A percentile compares a stretch with the other conserved stretches of the same genome.
These are phyloP conservation scores for Apiotrichum mycotoxinovorans DNA, from an alignment of 1,284 basidiomycete species.

Conservation along the genomic window DNA sequence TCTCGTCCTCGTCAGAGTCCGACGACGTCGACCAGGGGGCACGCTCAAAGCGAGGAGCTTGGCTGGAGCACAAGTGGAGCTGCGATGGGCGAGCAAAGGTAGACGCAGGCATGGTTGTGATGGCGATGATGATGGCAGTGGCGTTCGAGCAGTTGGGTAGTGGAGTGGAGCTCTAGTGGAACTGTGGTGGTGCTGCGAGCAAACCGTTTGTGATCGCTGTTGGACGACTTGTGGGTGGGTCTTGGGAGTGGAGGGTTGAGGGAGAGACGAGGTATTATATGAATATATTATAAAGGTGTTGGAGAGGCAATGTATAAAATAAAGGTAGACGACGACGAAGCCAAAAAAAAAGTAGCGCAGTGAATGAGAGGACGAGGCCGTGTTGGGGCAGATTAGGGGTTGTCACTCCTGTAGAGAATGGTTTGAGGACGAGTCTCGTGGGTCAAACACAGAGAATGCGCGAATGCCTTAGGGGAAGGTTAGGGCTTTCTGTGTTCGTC, in stretches of 20 bases:
- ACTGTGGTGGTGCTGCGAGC: not conserved
- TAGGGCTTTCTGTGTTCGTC: no score
- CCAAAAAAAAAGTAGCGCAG: not conserved
- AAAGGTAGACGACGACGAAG: not conserved
- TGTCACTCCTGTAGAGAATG: not conserved
- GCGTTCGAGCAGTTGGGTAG: not conserved
- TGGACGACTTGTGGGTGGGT: not conserved
- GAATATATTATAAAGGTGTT: no score
- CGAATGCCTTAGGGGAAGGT: no score
- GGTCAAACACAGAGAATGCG: no score
- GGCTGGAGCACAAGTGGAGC: constrained; percentile 9
- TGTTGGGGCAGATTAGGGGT: constrained; percentile 16
- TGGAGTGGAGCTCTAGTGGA: not conserved
- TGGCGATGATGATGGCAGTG: not conserved
- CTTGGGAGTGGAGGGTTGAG: not conserved
- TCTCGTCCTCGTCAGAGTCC: constrained; percentile 11
- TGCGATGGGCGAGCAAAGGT: constrained; percentile 3
- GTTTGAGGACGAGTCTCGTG: not conserved
- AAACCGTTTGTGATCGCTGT: not conserved
- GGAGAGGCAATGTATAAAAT: not conserved
- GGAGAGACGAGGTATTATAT: not conserved
- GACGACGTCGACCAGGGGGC: constrained; percentile 1
- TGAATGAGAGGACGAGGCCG: constrained; percentile 8
- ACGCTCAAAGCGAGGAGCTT: not conserved
- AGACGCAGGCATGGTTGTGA: constrained; percentile 9